phyloP scores from a whole-genome alignment of 129 eudicot species.

The carrot (Daucus carota) region DH1_v3.0 NC_030382.2:52106001-52106500 shows the following conservation, averaged over 20 bases:
- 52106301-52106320: constrained; percentile 77
- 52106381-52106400: constrained; percentile 77
- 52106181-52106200: neutral
- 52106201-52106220: neutral
- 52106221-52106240: neutral
- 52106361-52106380: constrained; percentile 73
- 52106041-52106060: neutral
- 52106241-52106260: neutral
- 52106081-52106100: neutral
- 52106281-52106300: constrained; percentile 75
- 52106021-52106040: neutral
- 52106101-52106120: neutral
- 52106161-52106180: neutral
- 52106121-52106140: neutral
- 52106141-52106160: neutral
- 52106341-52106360: constrained; percentile 65
- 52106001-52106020: neutral
- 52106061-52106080: neutral
- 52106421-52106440: constrained; percentile 52
- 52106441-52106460: constrained; percentile 42
- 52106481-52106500: constrained; percentile 54
- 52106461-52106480: constrained; percentile 52
- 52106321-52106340: constrained; percentile 92
- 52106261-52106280: constrained; percentile 74
- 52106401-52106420: constrained; percentile 67